phyloP scores from a whole-genome alignment of 345 rosid genomes.

The Geranium rotundifolium region DNA sequence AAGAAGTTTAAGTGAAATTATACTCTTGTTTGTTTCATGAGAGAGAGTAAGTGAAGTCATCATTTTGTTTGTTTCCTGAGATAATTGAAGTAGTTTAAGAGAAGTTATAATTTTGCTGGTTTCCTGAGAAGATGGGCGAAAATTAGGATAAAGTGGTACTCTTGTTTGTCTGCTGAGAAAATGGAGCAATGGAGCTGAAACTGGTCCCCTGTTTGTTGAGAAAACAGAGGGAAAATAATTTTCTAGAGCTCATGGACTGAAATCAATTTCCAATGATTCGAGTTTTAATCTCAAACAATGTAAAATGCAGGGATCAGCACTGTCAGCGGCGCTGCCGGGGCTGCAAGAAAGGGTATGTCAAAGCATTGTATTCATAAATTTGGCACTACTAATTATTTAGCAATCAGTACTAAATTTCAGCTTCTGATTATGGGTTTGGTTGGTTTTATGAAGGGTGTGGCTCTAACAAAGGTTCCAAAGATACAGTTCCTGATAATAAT shows the following conservation, averaged over 20 bases:
- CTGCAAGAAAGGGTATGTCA: slow-evolving; percentile 53
- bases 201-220: no score
- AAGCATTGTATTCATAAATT: neutral
- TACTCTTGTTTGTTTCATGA: no score
- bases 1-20: no score
- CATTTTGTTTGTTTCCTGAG: slow-evolving; percentile 7
- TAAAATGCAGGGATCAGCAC: slow-evolving; percentile 51
- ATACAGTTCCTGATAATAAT: slow-evolving; percentile 54
- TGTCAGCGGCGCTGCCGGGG: slow-evolving; percentile 64
- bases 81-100: neutral
- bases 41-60: no score
- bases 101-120: neutral
- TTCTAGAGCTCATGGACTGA: neutral
- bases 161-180: no score
- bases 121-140: no score
- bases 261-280: neutral
- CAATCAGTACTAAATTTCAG: neutral
- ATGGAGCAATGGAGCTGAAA: no score
- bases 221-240: no score
- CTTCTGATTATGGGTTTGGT: neutral
- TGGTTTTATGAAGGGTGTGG: slow-evolving; percentile 42
- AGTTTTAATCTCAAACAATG: neutral
- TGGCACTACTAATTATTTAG: neutral
- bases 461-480: slow-evolving; percentile 57
- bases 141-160: no score